Base-by-base conservation (phyloP, 225 moss, liverwort and hornwort species). In the Climacium dendroides region DNA sequence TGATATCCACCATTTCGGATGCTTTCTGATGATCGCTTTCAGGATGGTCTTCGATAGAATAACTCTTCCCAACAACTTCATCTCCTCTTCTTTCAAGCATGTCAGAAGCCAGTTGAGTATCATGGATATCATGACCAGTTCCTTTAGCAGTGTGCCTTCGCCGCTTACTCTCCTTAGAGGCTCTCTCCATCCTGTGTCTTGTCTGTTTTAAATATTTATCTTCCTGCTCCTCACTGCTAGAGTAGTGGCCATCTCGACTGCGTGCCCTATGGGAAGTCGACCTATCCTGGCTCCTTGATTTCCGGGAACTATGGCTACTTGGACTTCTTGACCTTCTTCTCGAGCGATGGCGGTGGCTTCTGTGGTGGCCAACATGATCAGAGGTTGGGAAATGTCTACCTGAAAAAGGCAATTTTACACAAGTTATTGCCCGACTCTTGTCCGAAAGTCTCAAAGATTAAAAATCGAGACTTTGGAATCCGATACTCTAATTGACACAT, bases 251-350 rank as follows among this genome's bases (percentile, higher is more conserved):
- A 80, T 88, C 85, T 75, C 48, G 74, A 86, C 71, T 90, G n/a
- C 76, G 37, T 52, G 74, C 79, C n/a, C 66, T 80, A 6, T 15
- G 89, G 12, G 86, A 81, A 43, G 25, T 76, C 15, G 66, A 80
- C 71, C 85, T 86, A 34, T 89, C 80, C 43, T 74, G 79, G 69
- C 85, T 85, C 81, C 84, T 88, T 43, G 89, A 89, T 71, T 89
- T 83, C 35, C 83, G 81, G 15, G 39, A 25, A 19, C 30, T 86
- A 50, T 70, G 88, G 55, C 62, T 71, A 82, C 76, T 78, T 78
- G 73, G 86, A 81, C 89, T 90, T 60, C 77, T 86, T 48, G 92
- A 88, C 65, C 89, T 92, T 89, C 85, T 90, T 54, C 86, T 86
- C 20, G 89, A 86, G 81, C 87, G 87, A 81, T 89, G 89, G 63